A percentile compares a stretch with the other conserved stretches of the same genome.
phyloP scores from a whole-genome alignment of 2,329 filamentous ascomycete genomes.

The Grosmannia clavigera region DNA sequence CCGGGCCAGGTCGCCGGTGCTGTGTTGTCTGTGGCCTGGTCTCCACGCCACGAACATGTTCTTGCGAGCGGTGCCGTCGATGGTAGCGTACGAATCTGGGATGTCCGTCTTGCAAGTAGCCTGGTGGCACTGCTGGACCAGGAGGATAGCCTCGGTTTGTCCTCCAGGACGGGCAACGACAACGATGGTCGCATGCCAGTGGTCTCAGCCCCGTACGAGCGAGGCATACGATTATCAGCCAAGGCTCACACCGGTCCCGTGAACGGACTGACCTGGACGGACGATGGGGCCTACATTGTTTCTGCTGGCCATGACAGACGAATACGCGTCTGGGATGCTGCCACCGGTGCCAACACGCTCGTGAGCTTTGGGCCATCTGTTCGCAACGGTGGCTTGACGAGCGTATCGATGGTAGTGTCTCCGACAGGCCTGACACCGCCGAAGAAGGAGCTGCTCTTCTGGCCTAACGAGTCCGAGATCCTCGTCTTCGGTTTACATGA shows the following conservation, averaged over 20 bases:
- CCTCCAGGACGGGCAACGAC: constrained; percentile 19
- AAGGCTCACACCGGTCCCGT: constrained; percentile 70
- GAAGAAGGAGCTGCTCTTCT: constrained; percentile 58
- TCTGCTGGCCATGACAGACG: constrained; percentile 73
- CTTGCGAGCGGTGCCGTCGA: constrained; percentile 78
- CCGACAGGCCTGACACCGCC: constrained; percentile 45
- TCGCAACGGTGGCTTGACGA: constrained; percentile 56
- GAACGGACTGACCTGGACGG: constrained; percentile 76
- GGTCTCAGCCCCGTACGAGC: constrained; percentile 1
- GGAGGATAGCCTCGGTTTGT: constrained; percentile 65
- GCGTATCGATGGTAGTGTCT: constrained; percentile 47
- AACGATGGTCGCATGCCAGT: neutral
- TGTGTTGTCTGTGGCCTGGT: constrained; percentile 65
- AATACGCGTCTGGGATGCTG: constrained; percentile 77
- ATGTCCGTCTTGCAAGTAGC: constrained; percentile 67
- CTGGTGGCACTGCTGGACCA: constrained; percentile 69
- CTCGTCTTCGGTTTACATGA: constrained; percentile 69
- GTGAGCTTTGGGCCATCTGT: constrained; percentile 77
- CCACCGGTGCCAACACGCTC: constrained; percentile 72
- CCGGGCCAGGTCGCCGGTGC: constrained; percentile 45
- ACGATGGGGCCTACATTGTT: constrained; percentile 63
- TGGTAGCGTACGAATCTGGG: constrained; percentile 75
- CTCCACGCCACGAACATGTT: constrained; percentile 64
- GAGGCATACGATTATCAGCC: constrained; percentile 33
- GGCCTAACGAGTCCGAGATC: constrained; percentile 72